phyloP scores from a whole-genome alignment of 306 rosid species.

The Quercus engelmannii region DNA sequence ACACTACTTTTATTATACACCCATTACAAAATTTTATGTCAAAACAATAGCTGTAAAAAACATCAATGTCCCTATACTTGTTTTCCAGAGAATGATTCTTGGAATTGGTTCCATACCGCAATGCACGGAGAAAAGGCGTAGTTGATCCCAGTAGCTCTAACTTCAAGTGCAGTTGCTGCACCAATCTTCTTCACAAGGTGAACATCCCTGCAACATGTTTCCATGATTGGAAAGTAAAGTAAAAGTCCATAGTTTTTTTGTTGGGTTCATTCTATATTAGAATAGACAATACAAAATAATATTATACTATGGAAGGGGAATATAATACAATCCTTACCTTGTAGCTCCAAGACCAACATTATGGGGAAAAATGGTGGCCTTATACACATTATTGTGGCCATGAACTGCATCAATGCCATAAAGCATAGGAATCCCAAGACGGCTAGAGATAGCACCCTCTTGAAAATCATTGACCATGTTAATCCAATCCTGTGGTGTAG shows the following conservation, averaged over 20 bases:
- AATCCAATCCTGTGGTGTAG: conserved; percentile 70
- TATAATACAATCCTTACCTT: conserved; percentile 48
- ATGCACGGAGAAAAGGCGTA: conserved; percentile 94
- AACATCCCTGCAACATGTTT: conserved; percentile 54
- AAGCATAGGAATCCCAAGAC: conserved; percentile 93
- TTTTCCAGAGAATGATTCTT: not conserved
- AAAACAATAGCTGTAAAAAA: too few relatives aligned
- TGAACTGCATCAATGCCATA: conserved; percentile 98
- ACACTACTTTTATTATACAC: too few relatives aligned
- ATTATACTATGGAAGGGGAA: too few relatives aligned
- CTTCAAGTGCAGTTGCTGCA: conserved; percentile 97
- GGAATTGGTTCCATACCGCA: conserved; percentile 54
- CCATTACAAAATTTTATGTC: too few relatives aligned
- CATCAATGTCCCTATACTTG: too few relatives aligned
- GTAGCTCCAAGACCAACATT: conserved; percentile 95
- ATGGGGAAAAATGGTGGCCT: conserved; percentile 86
- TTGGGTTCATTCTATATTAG: too few relatives aligned
- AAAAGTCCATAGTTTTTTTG: too few relatives aligned
- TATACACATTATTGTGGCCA: conserved; percentile 88
- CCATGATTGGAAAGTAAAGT: not conserved
- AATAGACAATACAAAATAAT: too few relatives aligned
- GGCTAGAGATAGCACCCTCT: conserved; percentile 66
- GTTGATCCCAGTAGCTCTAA: conserved; percentile 93
- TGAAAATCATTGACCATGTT: conserved; percentile 80
- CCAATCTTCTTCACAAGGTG: conserved; percentile 79